Evolutionary conservation across 441 rosid genomes (phyloP).

Genomic region (Melastoma candidum): DNA sequence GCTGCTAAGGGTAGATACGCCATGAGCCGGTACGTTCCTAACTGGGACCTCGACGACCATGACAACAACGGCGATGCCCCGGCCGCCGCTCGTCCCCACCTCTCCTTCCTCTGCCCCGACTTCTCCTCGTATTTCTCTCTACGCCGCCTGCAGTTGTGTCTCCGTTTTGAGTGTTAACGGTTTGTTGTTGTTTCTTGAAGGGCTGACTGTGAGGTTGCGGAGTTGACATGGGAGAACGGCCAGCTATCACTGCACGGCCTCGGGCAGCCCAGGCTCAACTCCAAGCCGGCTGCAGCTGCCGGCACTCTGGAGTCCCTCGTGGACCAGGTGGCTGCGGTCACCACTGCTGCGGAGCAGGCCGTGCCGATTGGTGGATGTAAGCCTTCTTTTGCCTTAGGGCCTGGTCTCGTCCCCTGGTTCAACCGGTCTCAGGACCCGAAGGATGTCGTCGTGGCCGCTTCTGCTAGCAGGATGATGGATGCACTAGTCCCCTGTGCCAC

Average conservation of each 20-base stretch:
- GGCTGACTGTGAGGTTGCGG: conserved; percentile 67
- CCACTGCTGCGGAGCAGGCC: conserved; percentile 1
- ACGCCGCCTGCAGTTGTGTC: not conserved
- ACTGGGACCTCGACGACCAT: conserved; percentile 33
- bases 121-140: conserved; percentile 31
- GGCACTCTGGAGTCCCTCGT: conserved; percentile 65
- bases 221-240: conserved; percentile 92
- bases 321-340: conserved; percentile 54
- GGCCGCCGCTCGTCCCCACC: conserved; percentile 19
- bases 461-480: conserved; percentile 38
- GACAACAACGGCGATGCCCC: conserved; percentile 16
- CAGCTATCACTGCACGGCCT: conserved; percentile 72
- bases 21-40: conserved; percentile 87
- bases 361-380: conserved; percentile 16
- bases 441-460: conserved; percentile 9
- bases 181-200: conserved; percentile 22
- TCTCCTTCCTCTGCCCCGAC: conserved; percentile 28
- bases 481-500: conserved; percentile 51
- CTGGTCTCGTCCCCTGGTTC: conserved; percentile 42
- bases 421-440: conserved; percentile 21
- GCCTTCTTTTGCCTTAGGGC: conserved; percentile 9
- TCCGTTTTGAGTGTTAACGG: not conserved
- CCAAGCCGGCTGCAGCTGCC: conserved; percentile 16
- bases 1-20: no score
- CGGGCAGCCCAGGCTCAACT: conserved; percentile 40